These are phyloP conservation scores for Globisporangium heterothallicum DNA, from an alignment of 352 stramenopile species.

Conservation along the genomic window DNA sequence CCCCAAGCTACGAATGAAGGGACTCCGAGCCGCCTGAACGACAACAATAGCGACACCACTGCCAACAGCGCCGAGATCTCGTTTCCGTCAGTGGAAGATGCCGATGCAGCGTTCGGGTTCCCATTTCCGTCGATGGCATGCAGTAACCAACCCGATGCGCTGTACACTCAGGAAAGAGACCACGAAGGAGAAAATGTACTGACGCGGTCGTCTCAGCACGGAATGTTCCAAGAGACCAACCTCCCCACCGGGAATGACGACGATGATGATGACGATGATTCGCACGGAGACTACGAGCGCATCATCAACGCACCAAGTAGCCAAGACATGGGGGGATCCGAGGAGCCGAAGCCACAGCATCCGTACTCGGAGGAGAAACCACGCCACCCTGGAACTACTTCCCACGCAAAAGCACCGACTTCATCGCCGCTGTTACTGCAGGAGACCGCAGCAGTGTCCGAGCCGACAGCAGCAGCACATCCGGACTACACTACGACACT, in stretches of 20 bases:
- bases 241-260: too few species aligned
- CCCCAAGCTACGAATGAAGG: not conserved
- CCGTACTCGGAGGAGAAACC: too few species aligned
- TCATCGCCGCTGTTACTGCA: not conserved
- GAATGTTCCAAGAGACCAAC: not conserved
- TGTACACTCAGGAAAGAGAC: not conserved
- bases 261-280: too few species aligned
- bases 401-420: not conserved
- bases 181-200: not conserved
- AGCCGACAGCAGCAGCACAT: not conserved
- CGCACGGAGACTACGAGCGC: too few species aligned
- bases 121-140: not conserved
- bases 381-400: too few species aligned
- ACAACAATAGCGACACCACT: not conserved
- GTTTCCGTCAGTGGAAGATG: not conserved
- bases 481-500: not conserved
- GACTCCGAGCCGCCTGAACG: not conserved
- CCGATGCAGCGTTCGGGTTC: not conserved
- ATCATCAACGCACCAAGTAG: too few species aligned
- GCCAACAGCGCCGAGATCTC: not conserved
- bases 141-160: not conserved
- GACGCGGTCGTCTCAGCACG: not conserved
- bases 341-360: too few species aligned
- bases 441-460: not conserved
- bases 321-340: too few species aligned